Evolutionary conservation across 1,284 basidiomycete genomes (phyloP).

Genomic region (Mycosarcoma maydis): DNA sequence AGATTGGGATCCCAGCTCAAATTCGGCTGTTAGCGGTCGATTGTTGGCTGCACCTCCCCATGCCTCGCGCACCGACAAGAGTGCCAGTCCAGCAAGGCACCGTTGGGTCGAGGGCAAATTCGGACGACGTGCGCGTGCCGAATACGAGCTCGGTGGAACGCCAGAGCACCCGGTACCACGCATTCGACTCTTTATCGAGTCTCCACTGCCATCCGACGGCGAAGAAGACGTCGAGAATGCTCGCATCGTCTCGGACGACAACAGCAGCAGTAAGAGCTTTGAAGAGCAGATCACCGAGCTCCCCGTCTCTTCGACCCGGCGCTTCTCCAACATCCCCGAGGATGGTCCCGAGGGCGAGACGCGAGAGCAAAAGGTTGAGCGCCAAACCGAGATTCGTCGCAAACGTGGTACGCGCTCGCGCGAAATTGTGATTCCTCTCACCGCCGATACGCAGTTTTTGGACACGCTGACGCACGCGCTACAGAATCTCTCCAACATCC

Average conservation of each 20-base stretch:
- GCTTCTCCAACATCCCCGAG: slow-evolving; percentile 42
- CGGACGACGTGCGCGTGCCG: slow-evolving; percentile 66
- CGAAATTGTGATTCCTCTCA: slow-evolving; percentile 78
- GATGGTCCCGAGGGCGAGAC: slow-evolving; percentile 47
- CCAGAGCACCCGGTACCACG: slow-evolving; percentile 65
- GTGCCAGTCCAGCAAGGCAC: slow-evolving; percentile 27
- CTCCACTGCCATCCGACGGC: slow-evolving; percentile 55
- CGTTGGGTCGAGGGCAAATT: slow-evolving; percentile 61
- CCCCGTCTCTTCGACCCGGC: slow-evolving; percentile 15
- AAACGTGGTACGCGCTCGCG: slow-evolving; percentile 37
- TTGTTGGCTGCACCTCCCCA: slow-evolving; percentile 11
- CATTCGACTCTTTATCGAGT: slow-evolving; percentile 65
- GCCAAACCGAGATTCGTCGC: slow-evolving; percentile 38
- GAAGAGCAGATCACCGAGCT: slow-evolving; percentile 50
- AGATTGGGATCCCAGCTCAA: slow-evolving; percentile 37
- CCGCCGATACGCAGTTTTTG: slow-evolving; percentile 84
- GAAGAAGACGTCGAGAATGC: slow-evolving; percentile 30
- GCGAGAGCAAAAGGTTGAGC: slow-evolving; percentile 34
- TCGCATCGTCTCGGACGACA: slow-evolving; percentile 20
- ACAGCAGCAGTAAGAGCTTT: slow-evolving; percentile 39
- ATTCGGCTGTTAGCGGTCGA: slow-evolving; percentile 4
- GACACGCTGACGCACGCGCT: slow-evolving; percentile 79
- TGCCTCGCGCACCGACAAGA: slow-evolving; percentile 11
- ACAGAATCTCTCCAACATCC: slow-evolving; percentile 75
- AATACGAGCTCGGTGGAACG: slow-evolving; percentile 68